Evolutionary conservation across 2,329 filamentous ascomycete genomes (phyloP).

Genomic region (Aspergillus cejpii): DNA sequence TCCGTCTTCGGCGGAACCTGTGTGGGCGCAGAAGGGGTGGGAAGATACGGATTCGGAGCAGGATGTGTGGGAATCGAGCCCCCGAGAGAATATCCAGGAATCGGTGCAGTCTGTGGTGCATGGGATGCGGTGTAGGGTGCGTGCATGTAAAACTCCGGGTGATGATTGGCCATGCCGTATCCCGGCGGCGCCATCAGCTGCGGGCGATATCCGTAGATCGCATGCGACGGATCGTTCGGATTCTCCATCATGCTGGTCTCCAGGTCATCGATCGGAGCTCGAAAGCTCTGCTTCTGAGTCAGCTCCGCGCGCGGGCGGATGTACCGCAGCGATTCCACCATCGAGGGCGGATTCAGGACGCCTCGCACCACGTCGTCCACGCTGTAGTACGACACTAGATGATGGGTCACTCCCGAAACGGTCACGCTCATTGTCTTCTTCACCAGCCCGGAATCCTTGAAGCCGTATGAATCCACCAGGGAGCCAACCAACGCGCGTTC

Average conservation of each 20-base stretch:
- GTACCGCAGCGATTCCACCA: slow-evolving; percentile 46
- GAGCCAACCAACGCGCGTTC: slow-evolving; percentile 67
- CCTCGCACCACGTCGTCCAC: slow-evolving; percentile 66
- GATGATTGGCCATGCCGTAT: slow-evolving; percentile 32
- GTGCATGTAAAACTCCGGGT: slow-evolving; percentile 36
- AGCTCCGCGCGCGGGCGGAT: slow-evolving; percentile 54
- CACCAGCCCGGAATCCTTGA: slow-evolving; percentile 73
- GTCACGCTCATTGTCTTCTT: slow-evolving; percentile 90
- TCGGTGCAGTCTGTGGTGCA: slow-evolving; percentile 29
- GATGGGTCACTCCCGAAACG: slow-evolving; percentile 67
- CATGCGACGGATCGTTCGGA: slow-evolving; percentile 34
- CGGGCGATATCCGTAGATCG: slow-evolving; percentile 38
- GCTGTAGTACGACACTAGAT: slow-evolving; percentile 83
- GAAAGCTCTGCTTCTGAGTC: slow-evolving; percentile 59
- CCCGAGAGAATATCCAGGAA: slow-evolving; percentile 32
- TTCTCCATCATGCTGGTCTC: slow-evolving; percentile 42
- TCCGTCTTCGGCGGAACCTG: slow-evolving; percentile 33
- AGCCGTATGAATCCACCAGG: slow-evolving; percentile 80
- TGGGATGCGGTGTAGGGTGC: slow-evolving; percentile 31
- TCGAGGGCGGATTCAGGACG: slow-evolving; percentile 53
- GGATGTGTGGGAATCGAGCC: slow-evolving; percentile 29
- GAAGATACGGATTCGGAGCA: slow-evolving; percentile 35
- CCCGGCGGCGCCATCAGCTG: slow-evolving; percentile 31
- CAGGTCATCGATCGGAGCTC: slow-evolving; percentile 57
- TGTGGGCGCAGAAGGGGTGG: slow-evolving; percentile 25